Evolutionary conservation across 495 filamentous ascomycete species (phyloP).

Genomic region (Xylaria castorea): DNA sequence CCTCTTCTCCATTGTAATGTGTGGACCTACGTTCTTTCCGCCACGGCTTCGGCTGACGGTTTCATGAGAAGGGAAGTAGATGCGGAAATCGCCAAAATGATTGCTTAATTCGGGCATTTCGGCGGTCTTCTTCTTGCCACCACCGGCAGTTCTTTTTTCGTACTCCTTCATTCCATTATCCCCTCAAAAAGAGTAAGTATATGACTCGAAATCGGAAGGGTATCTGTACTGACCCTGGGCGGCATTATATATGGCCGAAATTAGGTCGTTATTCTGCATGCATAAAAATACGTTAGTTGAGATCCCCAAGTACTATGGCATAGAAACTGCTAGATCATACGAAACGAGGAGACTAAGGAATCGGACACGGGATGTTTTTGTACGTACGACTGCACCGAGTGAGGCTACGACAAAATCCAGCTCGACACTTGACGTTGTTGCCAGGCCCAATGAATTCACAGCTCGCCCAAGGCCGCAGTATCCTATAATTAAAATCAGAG

Average conservation of each 20-base stretch:
- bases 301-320: too few relatives aligned
- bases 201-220: neutral
- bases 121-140: slow-evolving; percentile 41
- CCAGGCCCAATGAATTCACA: slow-evolving; percentile 63
- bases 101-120: slow-evolving; percentile 36
- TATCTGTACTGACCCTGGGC: slow-evolving; percentile 63
- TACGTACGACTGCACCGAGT: slow-evolving; percentile 56
- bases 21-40: slow-evolving; percentile 52
- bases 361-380: neutral
- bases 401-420: slow-evolving; percentile 76
- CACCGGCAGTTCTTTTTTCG: slow-evolving; percentile 47
- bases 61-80: slow-evolving; percentile 83
- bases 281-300: neutral
- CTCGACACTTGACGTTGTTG: slow-evolving; percentile 53
- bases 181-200: slow-evolving; percentile 46
- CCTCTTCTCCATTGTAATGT: neutral
- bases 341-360: neutral
- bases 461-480: slow-evolving; percentile 71
- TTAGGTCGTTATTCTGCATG: slow-evolving; percentile 64
- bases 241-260: slow-evolving; percentile 76
- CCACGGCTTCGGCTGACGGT: slow-evolving; percentile 72
- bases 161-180: slow-evolving; percentile 67
- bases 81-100: slow-evolving; percentile 63
- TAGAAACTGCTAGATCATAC: neutral
- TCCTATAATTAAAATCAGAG: slow-evolving; percentile 36